Percentiles rank a stretch among this genome's conserved stretches.
These are phyloP conservation scores for Rhodamnia rubescens DNA, from an alignment of 345 rosid genomes.

Conservation along the genomic window DNA sequence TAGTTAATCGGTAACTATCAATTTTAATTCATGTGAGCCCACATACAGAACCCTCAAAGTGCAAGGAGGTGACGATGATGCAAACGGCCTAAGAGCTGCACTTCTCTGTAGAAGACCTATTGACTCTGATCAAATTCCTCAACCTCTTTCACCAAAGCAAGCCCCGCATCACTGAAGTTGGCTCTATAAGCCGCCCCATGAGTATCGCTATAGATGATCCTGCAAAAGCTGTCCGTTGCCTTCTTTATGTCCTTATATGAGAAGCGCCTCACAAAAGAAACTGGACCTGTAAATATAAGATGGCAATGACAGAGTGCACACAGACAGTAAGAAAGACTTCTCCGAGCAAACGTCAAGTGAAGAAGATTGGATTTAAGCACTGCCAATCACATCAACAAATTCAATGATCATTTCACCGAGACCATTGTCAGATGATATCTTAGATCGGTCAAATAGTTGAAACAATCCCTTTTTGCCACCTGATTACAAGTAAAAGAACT, in stretches of 20 bases:
- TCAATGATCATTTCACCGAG: neutral
- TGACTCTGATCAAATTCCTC: slow-evolving; percentile 32
- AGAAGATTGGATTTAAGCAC: neutral
- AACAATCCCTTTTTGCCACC: neutral
- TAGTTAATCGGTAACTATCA: too few relatives aligned
- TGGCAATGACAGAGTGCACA: neutral
- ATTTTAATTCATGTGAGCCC: slow-evolving; percentile 11
- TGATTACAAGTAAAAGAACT: neutral
- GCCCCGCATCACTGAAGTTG: slow-evolving; percentile 51
- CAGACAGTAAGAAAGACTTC: neutral
- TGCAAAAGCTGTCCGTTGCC: slow-evolving; percentile 66
- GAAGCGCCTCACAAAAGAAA: slow-evolving; percentile 42
- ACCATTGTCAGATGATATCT: neutral
- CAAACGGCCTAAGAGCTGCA: slow-evolving; percentile 61
- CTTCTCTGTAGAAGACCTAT: slow-evolving; percentile 53
- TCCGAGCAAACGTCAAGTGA: neutral
- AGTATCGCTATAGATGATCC: slow-evolving; percentile 48
- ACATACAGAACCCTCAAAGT: slow-evolving; percentile 56
- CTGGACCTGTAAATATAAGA: slow-evolving; percentile 27
- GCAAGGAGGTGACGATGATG: slow-evolving; percentile 94
- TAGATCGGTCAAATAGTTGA: neutral
- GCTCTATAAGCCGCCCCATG: slow-evolving; percentile 68
- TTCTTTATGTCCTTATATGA: slow-evolving; percentile 61
- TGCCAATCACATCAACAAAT: too few relatives aligned
- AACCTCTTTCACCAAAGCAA: slow-evolving; percentile 66